Evolutionary conservation across 331 rosid species (phyloP).

Genomic region (Rosa hybrid): DNA sequence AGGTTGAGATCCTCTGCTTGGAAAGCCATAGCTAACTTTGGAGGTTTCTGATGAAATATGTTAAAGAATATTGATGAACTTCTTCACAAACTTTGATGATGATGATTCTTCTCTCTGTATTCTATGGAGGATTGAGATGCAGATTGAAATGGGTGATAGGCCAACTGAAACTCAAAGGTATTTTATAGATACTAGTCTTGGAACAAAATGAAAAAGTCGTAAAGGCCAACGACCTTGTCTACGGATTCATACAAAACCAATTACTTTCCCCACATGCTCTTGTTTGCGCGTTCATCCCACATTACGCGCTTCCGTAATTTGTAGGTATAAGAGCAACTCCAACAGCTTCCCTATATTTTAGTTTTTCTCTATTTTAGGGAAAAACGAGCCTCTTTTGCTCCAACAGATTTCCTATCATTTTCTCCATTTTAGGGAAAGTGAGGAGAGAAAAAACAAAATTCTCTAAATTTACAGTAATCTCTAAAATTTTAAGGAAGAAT

Average conservation of each 20-base stretch:
- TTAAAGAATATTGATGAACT: not conserved
- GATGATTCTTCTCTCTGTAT: not conserved
- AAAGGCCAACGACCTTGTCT: not conserved
- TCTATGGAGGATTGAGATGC: not conserved
- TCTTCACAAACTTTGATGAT: constrained; percentile 8
- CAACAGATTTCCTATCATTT: no score
- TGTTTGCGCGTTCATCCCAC: constrained; percentile 13
- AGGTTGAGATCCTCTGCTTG: constrained; percentile 41
- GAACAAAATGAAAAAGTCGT: not conserved
- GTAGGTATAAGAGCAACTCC: no score
- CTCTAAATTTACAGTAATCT: no score
- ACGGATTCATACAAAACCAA: not conserved
- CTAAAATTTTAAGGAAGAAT: no score
- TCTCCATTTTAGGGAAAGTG: no score
- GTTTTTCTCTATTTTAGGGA: no score
- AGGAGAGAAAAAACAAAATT: no score
- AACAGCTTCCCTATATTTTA: no score
- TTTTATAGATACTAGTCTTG: constrained; percentile 29
- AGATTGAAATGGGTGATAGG: constrained; percentile 16
- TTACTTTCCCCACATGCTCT: not conserved
- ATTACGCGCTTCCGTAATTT: not conserved
- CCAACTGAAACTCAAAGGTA: constrained; percentile 13
- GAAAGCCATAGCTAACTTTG: constrained; percentile 25
- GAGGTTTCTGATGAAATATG: not conserved
- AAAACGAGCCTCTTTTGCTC: no score